Conservation (phyloP, 140 eudicot species). For the Stevia rebaudiana region DNA sequence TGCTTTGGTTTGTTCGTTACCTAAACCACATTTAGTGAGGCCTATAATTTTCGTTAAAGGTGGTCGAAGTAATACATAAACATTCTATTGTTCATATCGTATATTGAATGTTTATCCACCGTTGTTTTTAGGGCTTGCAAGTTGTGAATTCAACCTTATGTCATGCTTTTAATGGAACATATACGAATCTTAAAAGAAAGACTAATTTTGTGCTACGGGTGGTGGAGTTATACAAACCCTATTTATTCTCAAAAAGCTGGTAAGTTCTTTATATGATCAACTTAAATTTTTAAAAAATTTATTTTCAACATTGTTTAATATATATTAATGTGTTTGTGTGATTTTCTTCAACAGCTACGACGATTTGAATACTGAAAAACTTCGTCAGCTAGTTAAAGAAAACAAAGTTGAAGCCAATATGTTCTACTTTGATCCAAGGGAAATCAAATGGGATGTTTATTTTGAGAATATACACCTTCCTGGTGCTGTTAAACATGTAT, state of each 20-base stretch:
- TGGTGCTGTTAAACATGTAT: constrained; percentile 35
- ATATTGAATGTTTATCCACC: no score
- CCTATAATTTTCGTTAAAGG: no score
- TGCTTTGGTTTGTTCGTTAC: no score
- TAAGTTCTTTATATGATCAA: constrained; percentile 34
- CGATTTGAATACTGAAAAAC: constrained; percentile 63
- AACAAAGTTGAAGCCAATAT: constrained; percentile 36
- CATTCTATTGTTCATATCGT: no score
- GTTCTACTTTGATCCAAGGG: constrained; percentile 72
- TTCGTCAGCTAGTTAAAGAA: constrained; percentile 41
- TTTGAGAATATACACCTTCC: constrained; percentile 52
- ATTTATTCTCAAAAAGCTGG: constrained; percentile 74
- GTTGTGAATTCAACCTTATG: constrained; percentile 47
- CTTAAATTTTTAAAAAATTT: no score
- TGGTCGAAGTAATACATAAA: no score
- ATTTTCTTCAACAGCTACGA: constrained; percentile 43
- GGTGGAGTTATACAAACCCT: constrained; percentile 72
- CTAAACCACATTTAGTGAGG: no score
- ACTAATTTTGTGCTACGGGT: constrained; percentile 43
- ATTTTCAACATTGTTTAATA: no score
- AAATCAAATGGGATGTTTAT: constrained; percentile 63
- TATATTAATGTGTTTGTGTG: no score
- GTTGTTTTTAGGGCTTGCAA: constrained; percentile 47
- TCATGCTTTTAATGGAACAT: constrained; percentile 42
- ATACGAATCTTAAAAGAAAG: constrained; percentile 38